phyloP scores from a whole-genome alignment of 2,329 filamentous ascomycete genomes.

The Pseudogymnoascus sp. region DNA sequence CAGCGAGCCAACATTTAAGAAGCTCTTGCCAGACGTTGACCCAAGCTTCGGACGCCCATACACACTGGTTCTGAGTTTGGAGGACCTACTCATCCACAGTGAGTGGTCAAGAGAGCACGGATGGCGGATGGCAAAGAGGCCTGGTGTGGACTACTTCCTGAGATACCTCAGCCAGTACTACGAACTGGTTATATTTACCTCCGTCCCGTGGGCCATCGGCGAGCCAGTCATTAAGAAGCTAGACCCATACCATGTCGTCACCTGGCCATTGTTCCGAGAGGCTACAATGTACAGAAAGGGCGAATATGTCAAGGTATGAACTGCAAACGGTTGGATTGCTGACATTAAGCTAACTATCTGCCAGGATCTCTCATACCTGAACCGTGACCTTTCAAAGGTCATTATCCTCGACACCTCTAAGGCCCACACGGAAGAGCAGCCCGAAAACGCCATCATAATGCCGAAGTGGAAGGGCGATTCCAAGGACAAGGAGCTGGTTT shows the following conservation, averaged over 20 bases:
- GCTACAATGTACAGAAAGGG: conserved; percentile 96
- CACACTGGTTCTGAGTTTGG: conserved; percentile 84
- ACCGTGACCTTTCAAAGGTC: conserved; percentile 90
- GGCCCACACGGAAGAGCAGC: conserved; percentile 77
- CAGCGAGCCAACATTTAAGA: conserved; percentile 90
- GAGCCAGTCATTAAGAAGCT: conserved; percentile 88
- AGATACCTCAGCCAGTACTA: conserved; percentile 97
- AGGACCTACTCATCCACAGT: conserved; percentile 90
- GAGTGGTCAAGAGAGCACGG: conserved; percentile 93
- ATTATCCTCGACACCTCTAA: conserved; percentile 88
- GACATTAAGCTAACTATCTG: conserved; percentile 20
- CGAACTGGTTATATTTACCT: conserved; percentile 93
- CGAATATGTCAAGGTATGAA: conserved; percentile 82
- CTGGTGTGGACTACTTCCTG: conserved; percentile 94
- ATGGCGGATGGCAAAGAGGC: conserved; percentile 91
- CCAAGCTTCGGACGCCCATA: conserved; percentile 78
- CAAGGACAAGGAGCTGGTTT: conserved; percentile 78
- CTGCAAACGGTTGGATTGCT: background rate
- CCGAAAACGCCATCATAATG: conserved; percentile 92
- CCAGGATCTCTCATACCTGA: conserved; percentile 93
- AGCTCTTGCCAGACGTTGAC: conserved; percentile 78
- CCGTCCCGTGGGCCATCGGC: conserved; percentile 73
- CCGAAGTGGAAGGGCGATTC: conserved; percentile 83
- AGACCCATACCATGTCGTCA: conserved; percentile 90
- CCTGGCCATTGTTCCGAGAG: conserved; percentile 91